Base-by-base conservation (phyloP, 371 early-diverging fungal species). In the Mucor plumbeus region DNA sequence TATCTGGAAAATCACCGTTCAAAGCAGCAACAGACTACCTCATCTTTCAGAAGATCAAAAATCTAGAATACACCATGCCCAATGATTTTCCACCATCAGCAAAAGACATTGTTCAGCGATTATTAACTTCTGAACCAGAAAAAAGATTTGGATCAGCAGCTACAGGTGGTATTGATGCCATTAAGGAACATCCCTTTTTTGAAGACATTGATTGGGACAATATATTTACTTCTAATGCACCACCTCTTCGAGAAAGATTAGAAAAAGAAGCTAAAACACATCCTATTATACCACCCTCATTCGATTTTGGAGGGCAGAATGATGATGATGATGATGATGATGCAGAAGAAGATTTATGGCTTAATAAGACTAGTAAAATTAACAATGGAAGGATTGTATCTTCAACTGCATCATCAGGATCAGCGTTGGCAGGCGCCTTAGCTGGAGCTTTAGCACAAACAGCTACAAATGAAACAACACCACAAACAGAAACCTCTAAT, bases 1-100 rank as follows among this genome's bases (percentile, higher is more conserved):
- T 97, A 11, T 87, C 92, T 21, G 99, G 98, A 7, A 81, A 85
- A 54, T 97, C 98, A 13, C 99, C 99, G 0, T 99, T 99, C 81
- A 97, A 97, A 71, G 98, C 92, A 21, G 78, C 86, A 4, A 98
- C 96, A 60, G 97, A 99, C 67, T 97, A 95, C 73, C 92, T 94
- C 70, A 99, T 98, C 0, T 97, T 98, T 72, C 96, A 98, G 77
- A 95, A 92, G 75, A 91, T 99, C 67, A 86, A 90, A 63, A 90
- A 94, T 61, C 83, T 95, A 26, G 92, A 97, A 17, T 97, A 94
- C 70, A 61, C 78, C 0, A 86, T 97, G 59, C 97, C 98, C 1
- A 84, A 85, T 19, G 85, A 80, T 13, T 90, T 97, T 67, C 87
- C 90, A 1, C 76, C 68, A 7, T 65, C 69, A 11, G 94, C 92